Conservation (phyloP, 2,329 filamentous ascomycete genomes). For the Zalaria sp. region DNA sequence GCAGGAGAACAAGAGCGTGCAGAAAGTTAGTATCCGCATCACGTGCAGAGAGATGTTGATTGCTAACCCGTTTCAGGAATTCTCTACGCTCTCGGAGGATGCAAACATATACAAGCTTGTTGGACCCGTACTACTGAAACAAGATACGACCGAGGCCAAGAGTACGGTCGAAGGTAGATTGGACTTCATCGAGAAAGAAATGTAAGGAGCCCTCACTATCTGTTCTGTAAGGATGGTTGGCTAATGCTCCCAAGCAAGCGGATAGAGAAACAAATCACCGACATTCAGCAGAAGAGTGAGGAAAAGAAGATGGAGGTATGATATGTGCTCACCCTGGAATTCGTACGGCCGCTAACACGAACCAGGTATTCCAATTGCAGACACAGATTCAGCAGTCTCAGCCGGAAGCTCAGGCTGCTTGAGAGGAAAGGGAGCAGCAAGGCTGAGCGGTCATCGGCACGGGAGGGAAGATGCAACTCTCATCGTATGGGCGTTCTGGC, state of each 20-base stretch:
- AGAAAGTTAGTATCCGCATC: constrained; percentile 43
- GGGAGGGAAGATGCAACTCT: too few relatives aligned
- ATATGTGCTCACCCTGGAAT: background rate
- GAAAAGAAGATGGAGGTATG: constrained; percentile 50
- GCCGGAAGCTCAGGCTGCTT: background rate
- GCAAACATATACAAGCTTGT: constrained; percentile 94
- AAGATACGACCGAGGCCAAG: constrained; percentile 80
- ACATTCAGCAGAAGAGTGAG: constrained; percentile 50
- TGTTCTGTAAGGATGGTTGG: constrained; percentile 3
- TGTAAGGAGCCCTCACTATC: constrained; percentile 41
- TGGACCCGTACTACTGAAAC: constrained; percentile 84
- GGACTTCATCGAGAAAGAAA: constrained; percentile 87
- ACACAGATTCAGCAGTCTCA: background rate
- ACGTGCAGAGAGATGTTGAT: constrained; percentile 3
- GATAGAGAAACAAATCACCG: constrained; percentile 51
- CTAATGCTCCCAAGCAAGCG: constrained; percentile 37
- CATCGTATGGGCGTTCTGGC: too few relatives aligned
- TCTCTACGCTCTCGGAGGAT: constrained; percentile 60
- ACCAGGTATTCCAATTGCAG: background rate
- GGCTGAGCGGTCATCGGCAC: too few relatives aligned
- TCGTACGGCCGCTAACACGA: background rate
- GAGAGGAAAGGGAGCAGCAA: background rate
- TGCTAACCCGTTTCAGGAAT: constrained; percentile 46
- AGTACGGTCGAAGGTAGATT: constrained; percentile 81
- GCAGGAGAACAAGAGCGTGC: constrained; percentile 80